These are phyloP conservation scores for Heterobasidion irregulare DNA, from an alignment of 1,284 basidiomycete species.

Conservation along the genomic window DNA sequence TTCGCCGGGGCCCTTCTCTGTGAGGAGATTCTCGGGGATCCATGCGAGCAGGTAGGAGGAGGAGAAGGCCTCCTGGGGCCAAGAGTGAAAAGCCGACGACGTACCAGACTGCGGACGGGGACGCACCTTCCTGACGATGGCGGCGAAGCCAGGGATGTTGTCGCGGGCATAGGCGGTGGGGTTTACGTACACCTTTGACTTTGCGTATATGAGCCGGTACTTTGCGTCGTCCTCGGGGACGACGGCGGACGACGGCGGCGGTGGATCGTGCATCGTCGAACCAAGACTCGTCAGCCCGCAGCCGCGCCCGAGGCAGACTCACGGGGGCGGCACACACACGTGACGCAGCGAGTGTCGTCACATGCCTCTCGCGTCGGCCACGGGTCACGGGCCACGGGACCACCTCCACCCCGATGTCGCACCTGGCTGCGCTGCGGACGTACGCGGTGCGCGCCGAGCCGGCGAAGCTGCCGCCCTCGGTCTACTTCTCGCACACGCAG, in stretches of 20 bases:
- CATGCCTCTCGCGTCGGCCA: too few species aligned
- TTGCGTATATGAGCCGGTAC: slow-evolving; percentile 75
- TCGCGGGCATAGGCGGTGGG: slow-evolving; percentile 88
- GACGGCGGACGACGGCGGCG: slow-evolving; percentile 13
- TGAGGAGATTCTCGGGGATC: slow-evolving; percentile 76
- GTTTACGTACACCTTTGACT: slow-evolving; percentile 91
- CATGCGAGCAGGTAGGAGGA: slow-evolving; percentile 74
- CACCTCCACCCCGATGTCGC: too few species aligned
- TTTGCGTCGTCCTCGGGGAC: slow-evolving; percentile 44
- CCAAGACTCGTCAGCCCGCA: not conserved
- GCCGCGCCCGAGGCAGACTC: too few species aligned
- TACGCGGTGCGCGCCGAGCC: slow-evolving; percentile 53
- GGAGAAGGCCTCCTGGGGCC: slow-evolving; percentile 57
- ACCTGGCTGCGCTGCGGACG: slow-evolving; percentile 30
- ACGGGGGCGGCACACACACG: too few species aligned
- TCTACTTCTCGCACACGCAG: slow-evolving; percentile 55
- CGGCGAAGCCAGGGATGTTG: slow-evolving; percentile 90
- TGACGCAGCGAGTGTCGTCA: too few species aligned
- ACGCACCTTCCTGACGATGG: slow-evolving; percentile 75
- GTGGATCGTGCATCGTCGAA: slow-evolving; percentile 46
- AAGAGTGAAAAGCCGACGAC: slow-evolving; percentile 3
- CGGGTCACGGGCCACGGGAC: too few species aligned
- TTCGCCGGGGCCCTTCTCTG: slow-evolving; percentile 68
- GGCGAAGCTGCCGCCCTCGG: slow-evolving; percentile 42
- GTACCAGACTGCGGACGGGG: not conserved